Conservation (phyloP, 371 early-diverging fungal species). For the Umbelopsis sp. region DNA sequence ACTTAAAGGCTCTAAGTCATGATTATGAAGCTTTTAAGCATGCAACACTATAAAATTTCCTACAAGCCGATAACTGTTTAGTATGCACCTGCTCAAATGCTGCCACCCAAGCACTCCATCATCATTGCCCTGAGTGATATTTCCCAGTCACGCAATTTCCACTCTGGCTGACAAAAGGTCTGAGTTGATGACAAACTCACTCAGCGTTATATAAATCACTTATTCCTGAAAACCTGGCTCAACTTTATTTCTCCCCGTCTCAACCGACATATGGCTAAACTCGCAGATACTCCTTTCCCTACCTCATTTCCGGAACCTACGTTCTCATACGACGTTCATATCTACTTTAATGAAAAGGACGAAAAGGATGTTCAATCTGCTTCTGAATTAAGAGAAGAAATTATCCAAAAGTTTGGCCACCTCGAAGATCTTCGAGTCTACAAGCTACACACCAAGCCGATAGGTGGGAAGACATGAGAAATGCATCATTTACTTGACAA, state of each 20-base stretch:
- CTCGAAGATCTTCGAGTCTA: conserved; percentile 19
- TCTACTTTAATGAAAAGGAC: conserved; percentile 18
- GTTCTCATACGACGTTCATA: conserved; percentile 21
- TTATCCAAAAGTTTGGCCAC: conserved; percentile 20
- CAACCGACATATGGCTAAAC: neutral
- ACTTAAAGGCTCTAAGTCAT: no score
- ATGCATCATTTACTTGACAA: neutral
- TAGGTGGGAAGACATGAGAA: neutral
- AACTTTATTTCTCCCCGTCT: neutral
- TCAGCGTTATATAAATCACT: no score
- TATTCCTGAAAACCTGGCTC: no score
- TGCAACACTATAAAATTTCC: no score
- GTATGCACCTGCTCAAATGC: no score
- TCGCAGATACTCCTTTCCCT: conserved; percentile 7
- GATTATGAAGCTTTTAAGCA: no score
- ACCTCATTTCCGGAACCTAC: conserved; percentile 20
- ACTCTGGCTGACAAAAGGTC: no score
- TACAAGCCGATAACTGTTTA: no score
- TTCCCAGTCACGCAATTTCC: no score
- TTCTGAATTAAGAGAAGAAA: conserved; percentile 15
- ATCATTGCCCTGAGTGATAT: no score
- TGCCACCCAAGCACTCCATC: no score
- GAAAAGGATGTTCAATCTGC: conserved; percentile 4
- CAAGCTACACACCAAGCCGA: neutral
- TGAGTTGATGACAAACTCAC: no score